These are phyloP conservation scores for Zalaria sp. DNA, from an alignment of 2,329 filamentous ascomycete genomes.

Conservation along the genomic window DNA sequence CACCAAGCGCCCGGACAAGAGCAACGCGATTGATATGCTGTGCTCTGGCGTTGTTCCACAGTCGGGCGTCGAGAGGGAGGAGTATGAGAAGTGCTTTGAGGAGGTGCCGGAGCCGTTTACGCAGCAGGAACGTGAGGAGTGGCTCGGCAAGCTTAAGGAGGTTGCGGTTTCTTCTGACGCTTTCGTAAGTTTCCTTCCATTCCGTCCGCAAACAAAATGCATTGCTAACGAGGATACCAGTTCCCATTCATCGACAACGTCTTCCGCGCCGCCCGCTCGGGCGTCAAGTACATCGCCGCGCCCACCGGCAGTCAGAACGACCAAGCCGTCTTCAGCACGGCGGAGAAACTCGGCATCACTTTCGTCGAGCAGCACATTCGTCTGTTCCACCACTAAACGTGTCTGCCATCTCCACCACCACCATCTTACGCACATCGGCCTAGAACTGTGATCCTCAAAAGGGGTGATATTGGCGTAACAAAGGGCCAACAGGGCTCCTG, in stretches of 20 bases:
- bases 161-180: constrained; percentile 89
- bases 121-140: constrained; percentile 67
- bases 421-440: too few relatives aligned
- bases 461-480: too few relatives aligned
- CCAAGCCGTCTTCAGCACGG: constrained; percentile 67
- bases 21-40: constrained; percentile 91
- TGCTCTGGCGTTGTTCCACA: constrained; percentile 82
- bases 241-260: constrained; percentile 99
- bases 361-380: constrained; percentile 92
- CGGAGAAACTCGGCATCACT: constrained; percentile 80
- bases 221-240: background rate
- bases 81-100: constrained; percentile 82
- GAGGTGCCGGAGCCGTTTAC: constrained; percentile 75
- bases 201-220: background rate
- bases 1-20: constrained; percentile 92
- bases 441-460: too few relatives aligned
- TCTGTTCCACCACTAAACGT: constrained; percentile 76
- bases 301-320: constrained; percentile 86
- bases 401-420: background rate
- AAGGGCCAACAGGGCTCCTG: too few relatives aligned
- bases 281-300: constrained; percentile 90
- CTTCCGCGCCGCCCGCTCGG: constrained; percentile 76
- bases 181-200: constrained; percentile 56
- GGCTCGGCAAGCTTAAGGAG: constrained; percentile 66
- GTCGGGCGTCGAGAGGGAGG: constrained; percentile 67